These are phyloP conservation scores for Hypoxylon trugodes DNA, from an alignment of 495 filamentous ascomycete genomes.

Conservation along the genomic window DNA sequence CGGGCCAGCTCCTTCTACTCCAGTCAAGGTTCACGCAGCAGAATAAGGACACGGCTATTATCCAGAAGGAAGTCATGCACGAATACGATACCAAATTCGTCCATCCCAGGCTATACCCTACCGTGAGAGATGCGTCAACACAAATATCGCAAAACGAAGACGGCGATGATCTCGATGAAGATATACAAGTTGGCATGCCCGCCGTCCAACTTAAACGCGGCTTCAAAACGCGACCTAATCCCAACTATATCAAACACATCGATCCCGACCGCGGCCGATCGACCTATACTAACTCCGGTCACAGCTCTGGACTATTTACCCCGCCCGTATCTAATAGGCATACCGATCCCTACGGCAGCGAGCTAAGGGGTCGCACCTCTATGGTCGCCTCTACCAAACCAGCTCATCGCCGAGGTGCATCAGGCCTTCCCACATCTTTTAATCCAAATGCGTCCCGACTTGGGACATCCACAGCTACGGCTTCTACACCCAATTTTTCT, in stretches of 20 bases:
- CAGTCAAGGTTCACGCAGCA: constrained; percentile 80
- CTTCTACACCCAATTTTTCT: constrained; percentile 26
- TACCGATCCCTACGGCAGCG: constrained; percentile 25
- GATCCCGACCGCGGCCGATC: constrained; percentile 67
- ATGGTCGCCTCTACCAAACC: constrained; percentile 23
- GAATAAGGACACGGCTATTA: constrained; percentile 79
- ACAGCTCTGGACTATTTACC: constrained; percentile 45
- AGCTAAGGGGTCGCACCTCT: constrained; percentile 22
- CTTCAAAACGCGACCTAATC: constrained; percentile 87
- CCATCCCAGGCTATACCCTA: constrained; percentile 82
- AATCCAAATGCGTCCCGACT: constrained; percentile 30
- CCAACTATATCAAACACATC: constrained; percentile 81
- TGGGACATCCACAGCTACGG: constrained; percentile 18
- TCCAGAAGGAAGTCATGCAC: constrained; percentile 89
- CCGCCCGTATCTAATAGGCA: constrained; percentile 39
- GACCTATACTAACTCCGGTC: constrained; percentile 28
- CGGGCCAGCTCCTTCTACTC: constrained; percentile 77
- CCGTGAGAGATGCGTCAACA: constrained; percentile 83
- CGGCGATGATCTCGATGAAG: constrained; percentile 55
- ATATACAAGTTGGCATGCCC: constrained; percentile 78
- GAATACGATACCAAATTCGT: constrained; percentile 98
- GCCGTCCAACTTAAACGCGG: constrained; percentile 79
- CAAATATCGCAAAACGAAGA: constrained; percentile 66
- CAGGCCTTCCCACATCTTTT: constrained; percentile 36
- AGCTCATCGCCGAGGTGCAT: constrained; percentile 22